A percentile compares a stretch with the other conserved stretches of the same genome.
phyloP scores from a whole-genome alignment of 495 filamentous ascomycete genomes.

The Chaetomidium leptoderma region DNA sequence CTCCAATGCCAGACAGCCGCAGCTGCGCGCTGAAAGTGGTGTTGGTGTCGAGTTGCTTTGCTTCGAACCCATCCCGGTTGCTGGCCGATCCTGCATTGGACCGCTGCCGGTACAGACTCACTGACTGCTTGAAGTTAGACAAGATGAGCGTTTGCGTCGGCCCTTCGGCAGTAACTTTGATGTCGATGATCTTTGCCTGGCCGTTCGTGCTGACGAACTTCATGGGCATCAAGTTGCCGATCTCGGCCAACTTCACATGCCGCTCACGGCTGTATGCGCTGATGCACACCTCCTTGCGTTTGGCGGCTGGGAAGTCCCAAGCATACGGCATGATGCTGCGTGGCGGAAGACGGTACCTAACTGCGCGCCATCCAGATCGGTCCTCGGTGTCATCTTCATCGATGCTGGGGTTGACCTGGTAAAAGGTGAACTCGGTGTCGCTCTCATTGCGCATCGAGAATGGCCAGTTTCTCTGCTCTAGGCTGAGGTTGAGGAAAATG shows the following conservation, averaged over 20 bases:
- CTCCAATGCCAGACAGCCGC: slow-evolving; percentile 81
- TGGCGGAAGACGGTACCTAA: slow-evolving; percentile 87
- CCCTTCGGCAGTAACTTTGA: slow-evolving; percentile 91
- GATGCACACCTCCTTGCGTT: slow-evolving; percentile 86
- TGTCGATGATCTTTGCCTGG: slow-evolving; percentile 79
- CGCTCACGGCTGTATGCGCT: slow-evolving; percentile 73
- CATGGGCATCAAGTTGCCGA: slow-evolving; percentile 90
- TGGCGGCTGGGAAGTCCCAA: slow-evolving; percentile 98
- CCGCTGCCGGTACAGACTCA: slow-evolving; percentile 91
- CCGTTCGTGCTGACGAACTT: slow-evolving; percentile 58
- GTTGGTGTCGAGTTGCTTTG: slow-evolving; percentile 82
- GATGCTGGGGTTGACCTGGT: slow-evolving; percentile 65
- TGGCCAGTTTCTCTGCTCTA: slow-evolving; percentile 92
- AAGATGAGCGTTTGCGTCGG: slow-evolving; percentile 90
- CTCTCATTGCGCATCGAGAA: slow-evolving; percentile 98
- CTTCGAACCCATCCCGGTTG: slow-evolving; percentile 70
- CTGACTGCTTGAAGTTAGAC: slow-evolving; percentile 90
- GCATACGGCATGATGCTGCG: slow-evolving; percentile 99
- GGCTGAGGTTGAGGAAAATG: slow-evolving; percentile 83
- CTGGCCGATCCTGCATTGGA: slow-evolving; percentile 54
- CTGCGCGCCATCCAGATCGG: slow-evolving; percentile 77
- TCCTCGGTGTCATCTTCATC: slow-evolving; percentile 84
- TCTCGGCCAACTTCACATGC: slow-evolving; percentile 90
- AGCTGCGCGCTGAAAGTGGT: slow-evolving; percentile 85
- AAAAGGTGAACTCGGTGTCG: slow-evolving; percentile 92